Base-by-base conservation (phyloP, 208 protist genomes). In the Wallacemonas sp. region DNA sequence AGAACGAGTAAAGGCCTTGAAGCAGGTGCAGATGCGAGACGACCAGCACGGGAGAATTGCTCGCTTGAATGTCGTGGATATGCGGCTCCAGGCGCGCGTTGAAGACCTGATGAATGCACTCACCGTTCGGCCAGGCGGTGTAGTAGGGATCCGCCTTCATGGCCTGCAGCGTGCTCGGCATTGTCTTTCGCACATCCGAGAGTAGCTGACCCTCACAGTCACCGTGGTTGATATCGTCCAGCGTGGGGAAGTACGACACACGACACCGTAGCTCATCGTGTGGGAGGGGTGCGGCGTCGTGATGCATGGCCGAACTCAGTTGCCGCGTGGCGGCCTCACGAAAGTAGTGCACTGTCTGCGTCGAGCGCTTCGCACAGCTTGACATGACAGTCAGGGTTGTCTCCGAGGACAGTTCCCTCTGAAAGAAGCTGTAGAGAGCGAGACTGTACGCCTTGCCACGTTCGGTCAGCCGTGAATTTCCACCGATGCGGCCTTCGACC, bases 61-160 rank as follows among this genome's bases (percentile, higher is more conserved):
- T 93, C 5, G 87, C 90, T 58, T 95, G 90, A 42, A 95, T 93
- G 63, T 95, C 90, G 60, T 95, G 90, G 59, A 95, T 95, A 59
- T 93, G 87, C 5, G 86, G 90, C 77, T 95, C 86, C 17, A 95
- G 71, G 8, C 90, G 87, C 0, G 83, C 75, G 63, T 93, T 93
- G 57, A 89, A 95, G 36, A 95, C 82, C 55, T 95, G 90, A 67
- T 95, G 85, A 38, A 93, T 80, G 59, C 85, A 93, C 72, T 95
- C 86, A 8, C 90, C 90, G 42, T 95, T 95, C 0, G 90, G 90
- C 87, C 90, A 95, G 26, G 87, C 85, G 0, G 83, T 83, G 75
- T 92, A 81, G 76, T 93, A 95, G 1, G 90, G 87, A 60, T 95
- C 90, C 8, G 79, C 79, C 39, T 84, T 69, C 78, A 95, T 93